A percentile compares a stretch with the other conserved stretches of the same genome.
These are phyloP conservation scores for Claviceps purpurea DNA, from an alignment of 2,329 filamentous ascomycete species.

Conservation along the genomic window DNA sequence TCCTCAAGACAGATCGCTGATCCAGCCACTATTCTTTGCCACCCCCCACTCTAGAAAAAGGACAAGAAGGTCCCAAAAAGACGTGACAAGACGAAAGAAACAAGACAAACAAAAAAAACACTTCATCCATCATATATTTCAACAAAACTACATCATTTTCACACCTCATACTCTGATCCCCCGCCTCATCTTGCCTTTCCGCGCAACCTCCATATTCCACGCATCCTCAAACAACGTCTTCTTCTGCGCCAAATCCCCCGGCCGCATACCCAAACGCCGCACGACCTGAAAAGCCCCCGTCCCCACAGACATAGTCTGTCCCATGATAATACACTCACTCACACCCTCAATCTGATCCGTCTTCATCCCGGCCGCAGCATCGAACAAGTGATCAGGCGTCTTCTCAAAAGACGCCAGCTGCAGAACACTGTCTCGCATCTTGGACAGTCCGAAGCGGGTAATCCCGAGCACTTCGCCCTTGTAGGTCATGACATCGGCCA, in stretches of 20 bases:
- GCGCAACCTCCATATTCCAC: conserved; percentile 28
- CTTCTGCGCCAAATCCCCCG: conserved; percentile 42
- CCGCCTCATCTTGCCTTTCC: neutral
- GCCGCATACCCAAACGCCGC: conserved; percentile 54
- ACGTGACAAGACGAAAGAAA: neutral
- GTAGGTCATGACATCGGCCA: conserved; percentile 98
- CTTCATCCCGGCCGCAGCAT: conserved; percentile 86
- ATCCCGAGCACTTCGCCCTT: conserved; percentile 96
- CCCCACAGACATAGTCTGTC: conserved; percentile 81
- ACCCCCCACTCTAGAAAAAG: too few species aligned
- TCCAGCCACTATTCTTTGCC: too few species aligned
- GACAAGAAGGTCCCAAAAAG: too few species aligned
- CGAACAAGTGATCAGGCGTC: conserved; percentile 93
- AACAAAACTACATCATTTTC: neutral
- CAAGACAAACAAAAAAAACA: neutral
- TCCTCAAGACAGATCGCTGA: too few species aligned
- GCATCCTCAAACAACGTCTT: conserved; percentile 60
- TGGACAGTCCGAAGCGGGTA: conserved; percentile 87
- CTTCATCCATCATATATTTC: neutral
- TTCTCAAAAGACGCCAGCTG: conserved; percentile 96
- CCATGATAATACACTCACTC: conserved; percentile 95
- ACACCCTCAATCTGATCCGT: conserved; percentile 87
- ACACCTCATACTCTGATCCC: neutral
- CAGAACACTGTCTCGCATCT: conserved; percentile 89
- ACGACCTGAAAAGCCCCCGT: conserved; percentile 90